Evolutionary conservation across 1,284 basidiomycete genomes (phyloP).

Genomic region (Ganoderma sp.): DNA sequence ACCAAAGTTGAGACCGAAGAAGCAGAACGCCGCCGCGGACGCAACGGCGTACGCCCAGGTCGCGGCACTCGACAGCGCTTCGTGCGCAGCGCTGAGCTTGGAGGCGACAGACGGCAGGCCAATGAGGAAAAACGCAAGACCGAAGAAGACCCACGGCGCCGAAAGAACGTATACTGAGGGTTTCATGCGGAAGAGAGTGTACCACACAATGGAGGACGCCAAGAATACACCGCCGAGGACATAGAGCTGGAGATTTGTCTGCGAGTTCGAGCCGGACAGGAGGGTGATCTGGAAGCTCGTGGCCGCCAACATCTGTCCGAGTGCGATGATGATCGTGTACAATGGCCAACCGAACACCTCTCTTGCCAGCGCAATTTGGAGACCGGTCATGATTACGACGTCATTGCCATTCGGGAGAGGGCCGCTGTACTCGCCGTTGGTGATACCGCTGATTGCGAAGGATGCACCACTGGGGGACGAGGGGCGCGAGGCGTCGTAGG

Average conservation of each 20-base stretch:
- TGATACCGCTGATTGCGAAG: constrained; percentile 43
- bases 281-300: constrained; percentile 96
- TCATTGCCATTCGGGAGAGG: constrained; percentile 60
- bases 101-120: constrained; percentile 80
- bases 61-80: constrained; percentile 74
- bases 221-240: constrained; percentile 88
- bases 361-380: constrained; percentile 82
- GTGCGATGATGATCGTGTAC: constrained; percentile 86
- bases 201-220: constrained; percentile 86
- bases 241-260: constrained; percentile 84
- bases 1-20: constrained; percentile 95
- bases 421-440: constrained; percentile 57
- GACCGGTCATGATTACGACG: constrained; percentile 72
- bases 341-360: constrained; percentile 85
- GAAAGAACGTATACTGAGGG: constrained; percentile 88
- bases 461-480: constrained; percentile 63
- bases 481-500: constrained; percentile 75
- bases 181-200: constrained; percentile 86
- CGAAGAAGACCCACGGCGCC: constrained; percentile 89
- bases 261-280: constrained; percentile 84
- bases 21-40: constrained; percentile 87
- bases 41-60: constrained; percentile 91
- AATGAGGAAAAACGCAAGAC: constrained; percentile 87
- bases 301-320: constrained; percentile 85
- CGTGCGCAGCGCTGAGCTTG: constrained; percentile 66